Percentiles rank a stretch among this genome's conserved stretches.
phyloP scores from a whole-genome alignment of 495 filamentous ascomycete species.

The Talaromyces proteolyticus region DNA sequence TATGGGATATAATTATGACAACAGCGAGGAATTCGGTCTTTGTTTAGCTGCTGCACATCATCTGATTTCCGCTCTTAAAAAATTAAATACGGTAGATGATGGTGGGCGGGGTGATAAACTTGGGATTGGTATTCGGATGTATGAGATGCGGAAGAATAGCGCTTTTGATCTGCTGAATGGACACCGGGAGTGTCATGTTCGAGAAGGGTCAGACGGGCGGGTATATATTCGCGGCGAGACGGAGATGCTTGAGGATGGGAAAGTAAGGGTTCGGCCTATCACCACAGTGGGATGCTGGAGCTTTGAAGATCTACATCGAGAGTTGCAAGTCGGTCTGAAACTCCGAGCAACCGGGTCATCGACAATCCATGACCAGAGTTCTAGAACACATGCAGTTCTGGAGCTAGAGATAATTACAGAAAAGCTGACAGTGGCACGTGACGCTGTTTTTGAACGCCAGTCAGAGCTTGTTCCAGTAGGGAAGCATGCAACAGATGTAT shows the following conservation, averaged over 20 bases:
- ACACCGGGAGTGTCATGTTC: conserved; percentile 15
- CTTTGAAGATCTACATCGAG: conserved; percentile 11
- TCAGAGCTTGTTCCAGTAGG: conserved; percentile 18
- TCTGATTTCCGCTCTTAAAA: conserved; percentile 4
- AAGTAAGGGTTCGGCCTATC: conserved; percentile 18
- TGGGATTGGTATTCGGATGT: conserved; percentile 18
- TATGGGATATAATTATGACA: conserved; percentile 18
- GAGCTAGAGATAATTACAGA: conserved; percentile 17
- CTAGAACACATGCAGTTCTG: conserved; percentile 20
- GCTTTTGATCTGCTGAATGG: conserved; percentile 20
- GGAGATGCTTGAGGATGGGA: conserved; percentile 16
- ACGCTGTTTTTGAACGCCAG: conserved; percentile 16
- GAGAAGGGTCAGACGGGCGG: conserved; percentile 13
- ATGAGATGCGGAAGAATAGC: conserved; percentile 17
- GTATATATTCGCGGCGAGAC: conserved; percentile 20
- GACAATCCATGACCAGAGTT: conserved; percentile 19
- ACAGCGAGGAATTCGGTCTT: conserved; percentile 12
- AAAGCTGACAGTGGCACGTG: conserved; percentile 11
- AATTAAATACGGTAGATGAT: conserved; percentile 7
- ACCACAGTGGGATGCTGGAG: conserved; percentile 17
- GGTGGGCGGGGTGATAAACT: conserved; percentile 1
- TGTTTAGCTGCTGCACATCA: conserved; percentile 17
- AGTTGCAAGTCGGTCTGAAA: conserved; percentile 11
- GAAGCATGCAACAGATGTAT: conserved; percentile 19
- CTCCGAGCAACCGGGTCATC: conserved; percentile 15